Conservation (phyloP, 208 protist species). For the Trichomonas gallinae region DNA sequence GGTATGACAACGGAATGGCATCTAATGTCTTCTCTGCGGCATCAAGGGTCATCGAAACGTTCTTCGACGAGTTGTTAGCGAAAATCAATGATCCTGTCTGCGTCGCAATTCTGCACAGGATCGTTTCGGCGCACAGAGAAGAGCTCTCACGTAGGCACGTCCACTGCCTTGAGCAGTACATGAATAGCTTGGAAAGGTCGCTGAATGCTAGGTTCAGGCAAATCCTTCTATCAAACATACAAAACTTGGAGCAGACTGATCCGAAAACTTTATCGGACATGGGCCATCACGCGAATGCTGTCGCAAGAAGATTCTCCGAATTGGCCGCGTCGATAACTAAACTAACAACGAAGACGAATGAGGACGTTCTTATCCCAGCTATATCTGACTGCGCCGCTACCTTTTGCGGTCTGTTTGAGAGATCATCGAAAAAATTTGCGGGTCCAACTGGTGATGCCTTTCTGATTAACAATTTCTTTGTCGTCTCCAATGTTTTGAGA, state of each 20-base stretch:
- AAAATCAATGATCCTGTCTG: slow-evolving; percentile 7
- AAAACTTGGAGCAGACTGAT: background rate
- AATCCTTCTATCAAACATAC: background rate
- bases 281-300: background rate
- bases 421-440: background rate
- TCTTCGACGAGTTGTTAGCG: background rate
- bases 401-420: background rate
- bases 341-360: background rate
- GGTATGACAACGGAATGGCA: background rate
- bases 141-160: background rate
- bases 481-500: background rate
- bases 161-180: background rate
- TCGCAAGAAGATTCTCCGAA: background rate
- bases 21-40: background rate
- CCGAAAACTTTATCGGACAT: background rate
- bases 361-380: background rate
- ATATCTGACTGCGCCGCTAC: background rate
- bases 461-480: slow-evolving; percentile 11
- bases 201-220: background rate
- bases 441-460: background rate
- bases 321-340: background rate
- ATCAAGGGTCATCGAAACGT: background rate
- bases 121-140: background rate
- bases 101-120: background rate
- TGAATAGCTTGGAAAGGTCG: background rate